phyloP scores from a whole-genome alignment of 352 stramenopile genomes.

The Globisporangium irregulare region DNA sequence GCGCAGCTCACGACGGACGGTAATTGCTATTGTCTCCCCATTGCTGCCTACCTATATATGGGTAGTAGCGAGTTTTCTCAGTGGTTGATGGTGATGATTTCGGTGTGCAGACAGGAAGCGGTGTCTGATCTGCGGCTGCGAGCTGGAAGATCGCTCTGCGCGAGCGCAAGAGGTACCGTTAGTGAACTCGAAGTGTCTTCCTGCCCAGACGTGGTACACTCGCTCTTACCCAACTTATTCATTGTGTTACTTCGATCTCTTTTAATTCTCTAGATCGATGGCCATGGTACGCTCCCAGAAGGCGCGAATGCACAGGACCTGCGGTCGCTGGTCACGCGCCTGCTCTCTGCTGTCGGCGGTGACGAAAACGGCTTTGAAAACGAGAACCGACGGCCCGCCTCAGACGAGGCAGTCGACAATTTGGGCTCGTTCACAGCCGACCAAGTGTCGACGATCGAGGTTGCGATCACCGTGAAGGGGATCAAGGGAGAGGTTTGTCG shows the following conservation, averaged over 20 bases:
- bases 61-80: neutral
- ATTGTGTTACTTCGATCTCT: neutral
- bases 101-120: constrained; percentile 46
- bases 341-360: constrained; percentile 31
- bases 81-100: neutral
- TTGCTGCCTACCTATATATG: neutral
- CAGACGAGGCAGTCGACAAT: constrained; percentile 57
- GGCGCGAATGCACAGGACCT: constrained; percentile 34
- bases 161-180: constrained; percentile 8
- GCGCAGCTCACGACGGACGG: constrained; percentile 46
- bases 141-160: constrained; percentile 31
- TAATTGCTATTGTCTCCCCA: constrained; percentile 12
- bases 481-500: constrained; percentile 68
- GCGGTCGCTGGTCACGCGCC: constrained; percentile 38
- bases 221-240: neutral
- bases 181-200: too few relatives aligned
- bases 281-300: neutral
- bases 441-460: constrained; percentile 72
- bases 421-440: constrained; percentile 63
- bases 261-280: neutral
- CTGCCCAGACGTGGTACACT: neutral
- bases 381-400: constrained; percentile 38
- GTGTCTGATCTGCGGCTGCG: constrained; percentile 62
- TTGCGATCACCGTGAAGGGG: constrained; percentile 53
- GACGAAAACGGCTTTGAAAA: constrained; percentile 31